Evolutionary conservation across 2,329 filamentous ascomycete species (phyloP), one percentile per base, ranked within the genome.

Genomic region (Diaporthe aspalathi): DNA sequence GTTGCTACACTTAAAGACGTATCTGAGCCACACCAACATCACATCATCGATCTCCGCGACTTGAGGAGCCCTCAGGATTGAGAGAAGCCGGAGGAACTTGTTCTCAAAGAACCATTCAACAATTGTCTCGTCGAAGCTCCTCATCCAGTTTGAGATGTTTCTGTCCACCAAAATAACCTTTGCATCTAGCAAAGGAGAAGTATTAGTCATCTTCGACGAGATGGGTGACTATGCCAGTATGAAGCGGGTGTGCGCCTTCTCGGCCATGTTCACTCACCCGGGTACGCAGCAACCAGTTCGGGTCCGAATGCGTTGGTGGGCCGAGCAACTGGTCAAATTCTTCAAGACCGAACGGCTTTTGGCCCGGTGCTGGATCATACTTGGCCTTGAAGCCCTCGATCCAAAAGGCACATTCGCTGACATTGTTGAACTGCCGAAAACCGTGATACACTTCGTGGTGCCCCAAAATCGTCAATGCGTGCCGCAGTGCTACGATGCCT

Each of bases 251-350:
- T 11, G 49, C 2, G 5, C 0, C 16, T 3, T n/a, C 16, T 5
- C n/a, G 6, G 9, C 32, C 5, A 22, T 32, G 5, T 16, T 24
- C 12, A 27, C 60, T 17, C 11, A 65, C 60, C 60, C 38, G 60
- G 85, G 71, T 86, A 86, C 5, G 85, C 76, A 24, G 80, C 80
- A 70, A 86, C 77, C 45, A 87, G 74, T 70, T 87, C 84, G 24
- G 80, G 79, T 5, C 78, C 81, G 54, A 87, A 83, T 32, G 29
- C 29, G 4, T 73, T 80, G 6, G 80, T 79, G 2, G 84, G 81
- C 78, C 77, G 22, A 80, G 67, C 12, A 80, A 29, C 45, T 73
- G 73, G 65, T 80, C 77, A 32, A 80, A 79, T 29, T 79, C 76
- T 9, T 78, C 32, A 74, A 73, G 47, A 72, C 71, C 11, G 79